Conservation (phyloP, 2,329 filamentous ascomycete species). For the Aspergillus calidoustus region DNA sequence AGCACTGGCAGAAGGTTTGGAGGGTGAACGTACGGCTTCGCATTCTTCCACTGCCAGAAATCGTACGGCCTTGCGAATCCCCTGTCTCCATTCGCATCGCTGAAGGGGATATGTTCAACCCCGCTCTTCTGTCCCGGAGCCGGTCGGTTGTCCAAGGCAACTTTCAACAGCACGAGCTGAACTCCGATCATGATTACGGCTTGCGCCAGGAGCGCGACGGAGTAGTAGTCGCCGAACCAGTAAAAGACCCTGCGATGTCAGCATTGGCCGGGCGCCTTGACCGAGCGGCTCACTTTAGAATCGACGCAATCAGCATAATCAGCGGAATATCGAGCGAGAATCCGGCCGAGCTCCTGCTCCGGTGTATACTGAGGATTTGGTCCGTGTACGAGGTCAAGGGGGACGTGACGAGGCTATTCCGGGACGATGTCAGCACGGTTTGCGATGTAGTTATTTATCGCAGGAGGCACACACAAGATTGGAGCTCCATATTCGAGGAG, state of each 20-base stretch:
- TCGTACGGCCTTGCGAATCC: conserved; percentile 57
- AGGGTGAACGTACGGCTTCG: conserved; percentile 51
- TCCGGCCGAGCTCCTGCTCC: conserved; percentile 62
- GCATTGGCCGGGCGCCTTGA: not conserved
- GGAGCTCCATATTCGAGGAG: conserved; percentile 54
- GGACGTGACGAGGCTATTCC: conserved; percentile 60
- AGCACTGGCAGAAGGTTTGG: not conserved
- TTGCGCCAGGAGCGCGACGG: conserved; percentile 62
- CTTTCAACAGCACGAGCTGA: conserved; percentile 63
- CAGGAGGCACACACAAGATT: conserved; percentile 46
- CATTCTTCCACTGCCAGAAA: conserved; percentile 67
- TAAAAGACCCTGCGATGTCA: conserved; percentile 60
- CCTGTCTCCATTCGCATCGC: conserved; percentile 28
- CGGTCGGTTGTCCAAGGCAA: conserved; percentile 63
- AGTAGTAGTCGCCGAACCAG: conserved; percentile 68
- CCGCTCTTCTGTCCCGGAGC: conserved; percentile 43
- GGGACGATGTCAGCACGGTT: conserved; percentile 8
- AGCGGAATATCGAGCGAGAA: conserved; percentile 70
- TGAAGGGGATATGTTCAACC: conserved; percentile 49
- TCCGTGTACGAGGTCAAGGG: conserved; percentile 69
- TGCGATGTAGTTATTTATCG: not conserved
- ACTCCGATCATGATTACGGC: conserved; percentile 64
- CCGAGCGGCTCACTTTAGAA: conserved; percentile 57
- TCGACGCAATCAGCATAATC: conserved; percentile 69
- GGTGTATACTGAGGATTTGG: conserved; percentile 68